Evolutionary conservation across 495 filamentous ascomycete genomes (phyloP), one percentile per base, ranked within the genome.

Genomic region (Lentithecium fluviatile): DNA sequence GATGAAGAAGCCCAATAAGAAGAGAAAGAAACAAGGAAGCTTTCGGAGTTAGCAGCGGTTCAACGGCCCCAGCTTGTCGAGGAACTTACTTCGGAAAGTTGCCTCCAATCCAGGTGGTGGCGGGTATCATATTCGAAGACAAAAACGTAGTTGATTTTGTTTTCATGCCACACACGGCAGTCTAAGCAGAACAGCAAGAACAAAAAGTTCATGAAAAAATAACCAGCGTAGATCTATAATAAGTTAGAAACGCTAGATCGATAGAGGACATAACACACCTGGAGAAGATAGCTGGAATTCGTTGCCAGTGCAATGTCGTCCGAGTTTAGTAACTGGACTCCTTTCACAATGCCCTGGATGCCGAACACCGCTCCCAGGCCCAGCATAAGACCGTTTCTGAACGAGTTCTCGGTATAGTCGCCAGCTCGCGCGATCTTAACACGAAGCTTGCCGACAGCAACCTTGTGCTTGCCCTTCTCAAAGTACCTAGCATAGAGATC

Each of bases 101-200:
- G 87, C 69, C 88, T 85, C 88, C 92, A 97, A 69, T 97, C 88
- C 37, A 97, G 74, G 46, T 85, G 82, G 74, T 94, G 82, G 65
- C 91, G 81, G 45, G 85, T 83, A 76, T 97, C 91, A 68, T 94
- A 95, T 73, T 98, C 94, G 70, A 98, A 97, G 67, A 97, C 88
- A 75, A 98, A 98, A 29, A 84, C 81, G 72, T 96, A 96, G 69
- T 98, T 98, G 69, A 98, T 90, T 72, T 90, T 93, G 61, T 86
- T 83, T 42, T 74, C 76, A 2, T 85, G 82, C 90, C 91, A 97
- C 47, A 95, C 75, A 53, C 85, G 81, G 69, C 90, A 93, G 66
- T 88, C 87, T 32, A 96, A 47, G 59, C 83, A 86, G 66, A 95
- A 96, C 23, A 92, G 71, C 38, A 83, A 75, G 68, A 91, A 83